Evolutionary conservation across 148 eudicot species (phyloP).

Genomic region (Nepenthes gracilis): DNA sequence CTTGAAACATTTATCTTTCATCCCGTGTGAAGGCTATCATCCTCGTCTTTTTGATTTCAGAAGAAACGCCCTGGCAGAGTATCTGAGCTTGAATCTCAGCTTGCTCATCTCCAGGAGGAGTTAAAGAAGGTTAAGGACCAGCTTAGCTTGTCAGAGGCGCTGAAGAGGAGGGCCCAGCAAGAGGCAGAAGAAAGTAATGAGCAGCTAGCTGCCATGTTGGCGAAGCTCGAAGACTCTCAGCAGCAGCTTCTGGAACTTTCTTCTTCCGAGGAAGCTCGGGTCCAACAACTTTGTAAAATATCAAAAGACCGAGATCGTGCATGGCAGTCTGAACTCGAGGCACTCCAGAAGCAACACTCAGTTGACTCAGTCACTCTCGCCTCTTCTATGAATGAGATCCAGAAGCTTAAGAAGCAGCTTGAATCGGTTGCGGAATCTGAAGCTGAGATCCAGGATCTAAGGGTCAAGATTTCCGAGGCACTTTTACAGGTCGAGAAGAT

Average conservation of each 20-base stretch:
- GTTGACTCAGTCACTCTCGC: constrained; percentile 64
- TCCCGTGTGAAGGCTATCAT: no score
- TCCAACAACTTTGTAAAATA: constrained; percentile 55
- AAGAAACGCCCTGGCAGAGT: constrained; percentile 48
- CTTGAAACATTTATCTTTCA: no score
- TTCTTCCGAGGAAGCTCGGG: constrained; percentile 44
- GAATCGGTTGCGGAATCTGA: constrained; percentile 49
- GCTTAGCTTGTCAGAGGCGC: constrained; percentile 50
- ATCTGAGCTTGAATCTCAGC: constrained; percentile 66
- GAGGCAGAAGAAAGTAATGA: constrained; percentile 65
- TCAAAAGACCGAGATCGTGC: constrained; percentile 78
- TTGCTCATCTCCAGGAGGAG: constrained; percentile 67
- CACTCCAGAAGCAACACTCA: constrained; percentile 61
- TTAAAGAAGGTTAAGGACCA: constrained; percentile 62
- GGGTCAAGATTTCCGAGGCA: constrained; percentile 45
- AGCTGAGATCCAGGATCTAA: constrained; percentile 47
- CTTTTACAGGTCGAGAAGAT: constrained; percentile 48
- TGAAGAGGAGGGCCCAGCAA: constrained; percentile 42
- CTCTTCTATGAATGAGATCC: constrained; percentile 56
- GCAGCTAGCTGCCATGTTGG: constrained; percentile 43
- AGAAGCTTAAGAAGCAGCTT: constrained; percentile 58
- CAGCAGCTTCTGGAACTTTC: constrained; percentile 56
- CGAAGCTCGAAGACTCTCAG: constrained; percentile 47
- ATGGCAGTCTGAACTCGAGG: constrained; percentile 83
- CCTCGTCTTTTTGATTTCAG: constrained; percentile 16